Evolutionary conservation across 2,329 filamentous ascomycete genomes (phyloP).

Genomic region (Venturia asperata): DNA sequence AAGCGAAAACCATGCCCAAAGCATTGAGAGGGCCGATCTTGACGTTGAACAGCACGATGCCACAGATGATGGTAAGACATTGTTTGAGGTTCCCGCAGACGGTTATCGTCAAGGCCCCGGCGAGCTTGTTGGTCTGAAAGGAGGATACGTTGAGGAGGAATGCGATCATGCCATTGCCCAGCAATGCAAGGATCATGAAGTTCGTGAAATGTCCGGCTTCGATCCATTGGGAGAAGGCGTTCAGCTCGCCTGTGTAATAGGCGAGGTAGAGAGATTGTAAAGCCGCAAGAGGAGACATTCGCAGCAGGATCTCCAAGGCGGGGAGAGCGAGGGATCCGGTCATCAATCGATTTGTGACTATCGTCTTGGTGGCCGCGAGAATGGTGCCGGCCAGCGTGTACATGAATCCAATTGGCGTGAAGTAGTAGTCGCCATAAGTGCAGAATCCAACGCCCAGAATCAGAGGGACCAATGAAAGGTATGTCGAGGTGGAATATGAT

Average conservation of each 20-base stretch:
- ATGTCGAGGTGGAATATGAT: slow-evolving; percentile 50
- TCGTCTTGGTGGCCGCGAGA: slow-evolving; percentile 46
- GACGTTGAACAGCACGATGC: slow-evolving; percentile 33
- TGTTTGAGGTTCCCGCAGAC: slow-evolving; percentile 35
- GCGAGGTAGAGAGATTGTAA: slow-evolving; percentile 49
- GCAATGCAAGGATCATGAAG: slow-evolving; percentile 24
- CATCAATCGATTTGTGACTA: slow-evolving; percentile 59
- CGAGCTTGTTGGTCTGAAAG: slow-evolving; percentile 35
- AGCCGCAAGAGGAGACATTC: slow-evolving; percentile 56
- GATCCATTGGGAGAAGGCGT: slow-evolving; percentile 22
- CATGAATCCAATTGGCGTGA: slow-evolving; percentile 45
- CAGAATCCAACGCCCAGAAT: slow-evolving; percentile 53
- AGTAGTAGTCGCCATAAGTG: slow-evolving; percentile 57
- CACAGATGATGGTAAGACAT: slow-evolving; percentile 32
- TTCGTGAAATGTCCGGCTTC: slow-evolving; percentile 25
- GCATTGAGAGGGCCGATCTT: slow-evolving; percentile 40
- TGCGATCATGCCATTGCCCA: slow-evolving; percentile 30
- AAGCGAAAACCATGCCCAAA: slow-evolving; percentile 30
- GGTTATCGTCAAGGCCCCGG: slow-evolving; percentile 32
- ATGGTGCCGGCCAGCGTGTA: slow-evolving; percentile 34
- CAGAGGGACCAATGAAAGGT: slow-evolving; percentile 58
- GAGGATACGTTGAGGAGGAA: slow-evolving; percentile 34
- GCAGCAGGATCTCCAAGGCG: slow-evolving; percentile 54
- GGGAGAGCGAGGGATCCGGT: slow-evolving; percentile 52
- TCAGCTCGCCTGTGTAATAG: slow-evolving; percentile 45